Percentiles rank a stretch among this genome's conserved stretches.
Conservation (phyloP, 2,329 filamentous ascomycete genomes). For the Chaetomium strumarium region DNA sequence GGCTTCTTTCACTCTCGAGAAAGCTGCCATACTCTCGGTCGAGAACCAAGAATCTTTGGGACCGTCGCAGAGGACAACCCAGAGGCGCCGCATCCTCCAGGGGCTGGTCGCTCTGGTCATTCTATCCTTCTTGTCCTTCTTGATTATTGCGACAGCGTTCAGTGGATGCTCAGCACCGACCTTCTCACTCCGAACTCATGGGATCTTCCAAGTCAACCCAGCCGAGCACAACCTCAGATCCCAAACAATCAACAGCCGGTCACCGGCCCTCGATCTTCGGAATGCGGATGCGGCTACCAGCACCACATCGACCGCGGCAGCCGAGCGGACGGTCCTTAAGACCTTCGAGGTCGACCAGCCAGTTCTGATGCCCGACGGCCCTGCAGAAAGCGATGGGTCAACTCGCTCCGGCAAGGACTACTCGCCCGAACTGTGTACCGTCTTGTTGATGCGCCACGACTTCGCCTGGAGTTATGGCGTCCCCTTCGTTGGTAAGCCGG, state of each 20-base stretch:
- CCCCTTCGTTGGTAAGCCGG: conserved; percentile 58
- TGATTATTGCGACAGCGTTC: conserved; percentile 1
- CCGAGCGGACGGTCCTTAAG: conserved; percentile 40
- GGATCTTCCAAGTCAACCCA: neutral
- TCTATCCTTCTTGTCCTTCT: neutral
- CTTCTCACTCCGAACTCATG: neutral
- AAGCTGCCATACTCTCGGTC: neutral
- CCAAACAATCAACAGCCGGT: neutral
- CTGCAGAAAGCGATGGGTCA: conserved; percentile 34
- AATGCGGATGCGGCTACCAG: conserved; percentile 7
- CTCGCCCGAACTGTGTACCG: conserved; percentile 37
- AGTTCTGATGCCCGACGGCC: conserved; percentile 46
- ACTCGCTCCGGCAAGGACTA: conserved; percentile 24
- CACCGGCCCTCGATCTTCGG: neutral
- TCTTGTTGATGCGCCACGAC: conserved; percentile 62
- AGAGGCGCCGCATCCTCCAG: neutral
- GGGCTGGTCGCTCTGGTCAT: conserved; percentile 1
- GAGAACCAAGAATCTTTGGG: neutral
- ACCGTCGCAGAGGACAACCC: neutral
- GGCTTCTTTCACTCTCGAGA: conserved; percentile 10
- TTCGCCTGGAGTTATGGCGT: conserved; percentile 69
- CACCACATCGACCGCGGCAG: conserved; percentile 21
- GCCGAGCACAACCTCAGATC: neutral
- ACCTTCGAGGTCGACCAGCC: conserved; percentile 67
- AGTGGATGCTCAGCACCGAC: neutral